phyloP scores from a whole-genome alignment of 441 rosid species.

The Adansonia grandidieri region DNA sequence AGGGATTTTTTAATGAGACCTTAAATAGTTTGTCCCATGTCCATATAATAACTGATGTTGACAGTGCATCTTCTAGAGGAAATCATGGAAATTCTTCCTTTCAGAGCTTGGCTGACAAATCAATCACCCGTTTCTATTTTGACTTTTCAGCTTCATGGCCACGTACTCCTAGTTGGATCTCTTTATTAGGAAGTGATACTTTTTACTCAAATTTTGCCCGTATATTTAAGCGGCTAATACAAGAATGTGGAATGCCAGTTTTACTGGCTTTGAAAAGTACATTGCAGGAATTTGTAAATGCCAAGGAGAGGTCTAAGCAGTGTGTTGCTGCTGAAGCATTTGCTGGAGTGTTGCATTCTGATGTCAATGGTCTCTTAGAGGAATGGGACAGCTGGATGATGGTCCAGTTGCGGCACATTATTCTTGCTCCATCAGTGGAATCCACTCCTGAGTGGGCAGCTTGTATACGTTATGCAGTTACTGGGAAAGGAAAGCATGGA shows the following conservation, averaged over 20 bases:
- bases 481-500: conserved; percentile 97
- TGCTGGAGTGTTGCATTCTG: conserved; percentile 94
- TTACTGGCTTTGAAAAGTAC: conserved; percentile 70
- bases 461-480: conserved; percentile 98
- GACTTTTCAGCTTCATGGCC: conserved; percentile 99
- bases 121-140: conserved; percentile 95
- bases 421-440: conserved; percentile 91
- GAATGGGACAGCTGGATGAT: conserved; percentile 97
- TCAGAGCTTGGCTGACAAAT: conserved; percentile 94
- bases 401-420: conserved; percentile 79
- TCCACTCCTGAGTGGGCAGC: conserved; percentile 99
- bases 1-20: conserved; percentile 91
- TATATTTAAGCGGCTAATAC: conserved; percentile 90
- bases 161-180: conserved; percentile 98
- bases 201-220: conserved; percentile 96
- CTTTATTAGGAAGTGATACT: conserved; percentile 89
- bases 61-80: conserved; percentile 79
- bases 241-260: conserved; percentile 97
- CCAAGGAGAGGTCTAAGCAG: conserved; percentile 97
- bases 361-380: conserved; percentile 78
- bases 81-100: conserved; percentile 86
- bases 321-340: conserved; percentile 99
- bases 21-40: conserved; percentile 95
- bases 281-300: conserved; percentile 82
- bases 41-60: conserved; percentile 84